Base-by-base conservation (phyloP, 2,329 filamentous ascomycete genomes). In the Aureobasidium mangrovei region DNA sequence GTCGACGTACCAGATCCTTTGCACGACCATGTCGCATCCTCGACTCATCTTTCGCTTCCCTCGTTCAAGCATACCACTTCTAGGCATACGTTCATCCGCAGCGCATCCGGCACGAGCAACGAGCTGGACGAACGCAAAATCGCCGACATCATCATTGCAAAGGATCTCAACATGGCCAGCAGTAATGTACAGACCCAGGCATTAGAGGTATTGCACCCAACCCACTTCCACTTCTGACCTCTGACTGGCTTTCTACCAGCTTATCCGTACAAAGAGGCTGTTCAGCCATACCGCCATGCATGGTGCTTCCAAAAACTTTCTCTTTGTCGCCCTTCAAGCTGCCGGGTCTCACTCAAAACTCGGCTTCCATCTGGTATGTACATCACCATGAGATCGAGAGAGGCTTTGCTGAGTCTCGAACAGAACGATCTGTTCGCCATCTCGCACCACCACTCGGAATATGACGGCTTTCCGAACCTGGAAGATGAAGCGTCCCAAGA, bases 371-470 rank as follows among this genome's bases (percentile, higher is more conserved):
- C 60, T 78, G 1, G 53, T 54, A 36, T n/a, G 43, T 35, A 29
- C 12, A 10, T 12, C n/a, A 3, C n/a, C 12, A 4, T 41, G 2
- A 7, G 12, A 8, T 1, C 3, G 5, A n/a, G 4, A n/a, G 2
- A 26, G 8, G 12, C 4, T 35, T 9, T 10, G 32, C 44, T 47
- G 29, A 40, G 28, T 29, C 27, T 42, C 3, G 12, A 18, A 4
- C 5, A 48, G 54, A 94, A 90, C 62, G 89, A 97, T 56, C 82
- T 87, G 59, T 85, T 97, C 60, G 88, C 90, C 65, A 83, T 97
- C 56, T 91, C 88, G 0, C 91, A 97, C 68, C 88, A 84, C 72
- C 90, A 97, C 63, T 79, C 84, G 55, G 75, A 79, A 3, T 74
- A 77, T 1, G 82, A 91, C 65, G 88, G 85, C 0, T 85, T 90